A percentile compares a stretch with the other conserved stretches of the same genome.
These are phyloP conservation scores for Mycena sp. DNA, from an alignment of 1,284 basidiomycete genomes.

Conservation along the genomic window DNA sequence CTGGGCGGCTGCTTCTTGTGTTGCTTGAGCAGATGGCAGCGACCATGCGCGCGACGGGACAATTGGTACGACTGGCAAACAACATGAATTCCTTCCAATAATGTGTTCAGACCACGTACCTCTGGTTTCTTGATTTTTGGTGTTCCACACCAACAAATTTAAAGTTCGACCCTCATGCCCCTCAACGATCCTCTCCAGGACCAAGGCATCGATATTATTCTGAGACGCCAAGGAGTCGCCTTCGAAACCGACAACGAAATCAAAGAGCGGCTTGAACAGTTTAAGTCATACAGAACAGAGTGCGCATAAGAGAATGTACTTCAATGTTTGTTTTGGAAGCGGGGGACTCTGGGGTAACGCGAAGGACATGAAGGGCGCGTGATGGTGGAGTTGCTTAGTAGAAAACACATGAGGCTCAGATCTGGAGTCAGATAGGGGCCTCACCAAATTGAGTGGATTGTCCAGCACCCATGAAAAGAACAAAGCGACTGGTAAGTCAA, in stretches of 20 bases:
- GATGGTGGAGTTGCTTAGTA: constrained; percentile 50
- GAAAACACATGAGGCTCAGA: neutral
- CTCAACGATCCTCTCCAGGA: constrained; percentile 86
- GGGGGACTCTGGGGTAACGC: constrained; percentile 88
- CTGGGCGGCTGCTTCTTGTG: constrained; percentile 52
- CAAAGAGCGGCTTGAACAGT: constrained; percentile 86
- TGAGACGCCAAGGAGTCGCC: constrained; percentile 66
- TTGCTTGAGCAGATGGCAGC: constrained; percentile 50
- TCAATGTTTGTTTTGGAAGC: constrained; percentile 85
- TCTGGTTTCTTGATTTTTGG: constrained; percentile 85
- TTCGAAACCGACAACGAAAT: constrained; percentile 94
- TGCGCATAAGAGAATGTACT: constrained; percentile 9
- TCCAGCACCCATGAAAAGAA: constrained; percentile 69
- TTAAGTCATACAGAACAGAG: neutral
- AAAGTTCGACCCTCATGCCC: constrained; percentile 85
- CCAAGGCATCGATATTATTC: constrained; percentile 73
- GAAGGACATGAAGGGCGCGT: constrained; percentile 84
- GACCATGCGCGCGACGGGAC: constrained; percentile 89
- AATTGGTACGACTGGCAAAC: constrained; percentile 78
- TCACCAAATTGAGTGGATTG: constrained; percentile 69
- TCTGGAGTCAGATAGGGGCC: neutral
- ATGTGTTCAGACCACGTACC: constrained; percentile 58
- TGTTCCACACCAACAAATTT: constrained; percentile 90
- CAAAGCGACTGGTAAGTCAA: no score
- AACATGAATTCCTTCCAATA: constrained; percentile 5